phyloP scores from a whole-genome alignment of 73 alveolate genomes.

The Stentor coeruleus region DNA sequence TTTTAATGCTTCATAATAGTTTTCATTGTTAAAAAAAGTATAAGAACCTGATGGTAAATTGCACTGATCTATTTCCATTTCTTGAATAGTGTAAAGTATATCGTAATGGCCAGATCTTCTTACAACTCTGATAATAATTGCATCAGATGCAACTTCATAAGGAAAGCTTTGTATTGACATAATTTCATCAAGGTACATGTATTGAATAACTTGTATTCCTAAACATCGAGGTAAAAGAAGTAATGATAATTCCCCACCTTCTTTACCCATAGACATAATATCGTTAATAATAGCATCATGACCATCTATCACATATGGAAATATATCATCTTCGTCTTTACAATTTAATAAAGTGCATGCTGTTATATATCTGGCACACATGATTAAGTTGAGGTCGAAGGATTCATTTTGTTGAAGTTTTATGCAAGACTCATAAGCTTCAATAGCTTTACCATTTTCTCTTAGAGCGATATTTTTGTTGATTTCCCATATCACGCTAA shows the following conservation, averaged over 20 bases:
- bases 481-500: neutral
- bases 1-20: too few relatives aligned
- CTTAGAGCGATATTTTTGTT: neutral
- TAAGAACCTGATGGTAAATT: too few relatives aligned
- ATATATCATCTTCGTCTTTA: neutral
- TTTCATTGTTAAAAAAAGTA: too few relatives aligned
- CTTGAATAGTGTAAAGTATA: neutral
- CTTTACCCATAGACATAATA: neutral
- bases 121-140: neutral
- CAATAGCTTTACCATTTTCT: neutral
- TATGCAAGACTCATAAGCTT: neutral
- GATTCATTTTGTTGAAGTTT: neutral
- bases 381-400: neutral
- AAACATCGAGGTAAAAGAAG: neutral
- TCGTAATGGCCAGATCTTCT: conserved; percentile 21
- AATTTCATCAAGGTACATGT: neutral
- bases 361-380: neutral
- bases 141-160: neutral
- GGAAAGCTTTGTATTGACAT: neutral
- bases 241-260: neutral
- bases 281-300: neutral
- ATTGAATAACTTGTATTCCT: neutral
- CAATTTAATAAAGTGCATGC: too few relatives aligned
- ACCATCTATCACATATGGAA: neutral
- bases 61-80: conserved; percentile 1